These are phyloP conservation scores for Chamaenerion angustifolium DNA, from an alignment of 345 rosid species.

Conservation along the genomic window DNA sequence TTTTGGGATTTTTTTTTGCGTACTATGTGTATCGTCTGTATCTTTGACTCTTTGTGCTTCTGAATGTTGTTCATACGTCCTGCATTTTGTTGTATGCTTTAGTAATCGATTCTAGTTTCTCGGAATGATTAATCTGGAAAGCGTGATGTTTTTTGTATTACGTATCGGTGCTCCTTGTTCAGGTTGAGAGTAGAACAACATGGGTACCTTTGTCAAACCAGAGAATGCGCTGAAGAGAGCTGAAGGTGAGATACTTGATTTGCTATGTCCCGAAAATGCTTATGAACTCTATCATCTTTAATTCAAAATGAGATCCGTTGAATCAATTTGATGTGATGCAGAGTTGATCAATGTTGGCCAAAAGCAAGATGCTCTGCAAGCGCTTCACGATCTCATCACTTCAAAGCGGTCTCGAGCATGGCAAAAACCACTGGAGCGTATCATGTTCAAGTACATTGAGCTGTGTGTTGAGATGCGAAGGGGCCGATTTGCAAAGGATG, in stretches of 20 bases:
- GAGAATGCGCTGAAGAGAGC: slow-evolving; percentile 87
- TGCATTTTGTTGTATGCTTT: no score
- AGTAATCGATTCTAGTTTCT: no score
- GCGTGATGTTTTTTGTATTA: no score
- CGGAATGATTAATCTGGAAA: no score
- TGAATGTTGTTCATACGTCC: no score
- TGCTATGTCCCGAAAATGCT: no score
- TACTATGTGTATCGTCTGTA: no score
- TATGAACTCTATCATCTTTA: no score
- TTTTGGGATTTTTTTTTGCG: no score
- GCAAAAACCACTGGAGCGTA: slow-evolving; percentile 80
- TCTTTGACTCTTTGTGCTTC: no score
- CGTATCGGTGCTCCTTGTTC: no score
- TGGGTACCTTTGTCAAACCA: slow-evolving; percentile 69
- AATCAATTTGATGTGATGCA: slow-evolving; percentile 14
- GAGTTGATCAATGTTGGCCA: slow-evolving; percentile 95
- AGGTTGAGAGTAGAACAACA: slow-evolving; percentile 7
- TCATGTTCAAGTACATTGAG: slow-evolving; percentile 90
- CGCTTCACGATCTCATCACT: slow-evolving; percentile 75
- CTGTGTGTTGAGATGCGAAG: slow-evolving; percentile 87
- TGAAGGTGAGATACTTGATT: slow-evolving; percentile 37
- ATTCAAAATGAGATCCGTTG: no score
- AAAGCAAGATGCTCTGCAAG: slow-evolving; percentile 89
- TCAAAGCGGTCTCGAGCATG: slow-evolving; percentile 85
- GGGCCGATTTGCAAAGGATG: slow-evolving; percentile 92